Base-by-base conservation (phyloP, 352 stramenopile species). In the Globisporangium nagaii region DNA sequence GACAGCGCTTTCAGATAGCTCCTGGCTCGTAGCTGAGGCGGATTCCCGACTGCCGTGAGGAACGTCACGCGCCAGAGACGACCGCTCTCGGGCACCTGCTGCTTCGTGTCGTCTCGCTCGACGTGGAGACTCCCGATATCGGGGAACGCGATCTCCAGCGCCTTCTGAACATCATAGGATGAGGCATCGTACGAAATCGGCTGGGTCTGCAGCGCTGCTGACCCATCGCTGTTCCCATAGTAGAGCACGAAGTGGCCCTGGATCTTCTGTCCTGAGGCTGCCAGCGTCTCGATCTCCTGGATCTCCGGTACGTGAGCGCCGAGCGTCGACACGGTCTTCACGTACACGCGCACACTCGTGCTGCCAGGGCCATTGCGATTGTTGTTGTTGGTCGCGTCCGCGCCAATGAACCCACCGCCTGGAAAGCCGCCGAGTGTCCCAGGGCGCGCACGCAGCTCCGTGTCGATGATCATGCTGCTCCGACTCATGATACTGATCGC, bases 321-420 rank as follows among this genome's bases (percentile, higher is more conserved):
- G 36, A 57, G 85, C 12, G 89, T 98, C 48, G 89, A 86, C 31
- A 99, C 58, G 0, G 93, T 98, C 37, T 96, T 94, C 11, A 98
- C 66, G 37, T 97, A 96, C 19, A 98, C 87, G 24, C 93, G 76
- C 19, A 93, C 73, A 50, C 68, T 97, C 9, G 83, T 58, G 56
- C 91, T 97, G 9, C 95, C 96, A 5, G 93, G 95, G 1, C 96
- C 96, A 62, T 98, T 98, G 15, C 88, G 69, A 53, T 98, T 98
- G 65, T 97, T 96, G 65, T 97, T 97, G 45, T 78, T 77, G 30
- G 61, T 69, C 25, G 67, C 40, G 27, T 72, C 62, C 6, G 82
- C 55, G 13, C 72, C 78, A 10, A 98, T 65, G 39, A 86, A 95
- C 1, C 86, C 91, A 15, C 93, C 95, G 15, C 95, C 93, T 27